Evolutionary conservation across 163 green algal species (phyloP).

Genomic region (Chlamydomonas reinhardtii): DNA sequence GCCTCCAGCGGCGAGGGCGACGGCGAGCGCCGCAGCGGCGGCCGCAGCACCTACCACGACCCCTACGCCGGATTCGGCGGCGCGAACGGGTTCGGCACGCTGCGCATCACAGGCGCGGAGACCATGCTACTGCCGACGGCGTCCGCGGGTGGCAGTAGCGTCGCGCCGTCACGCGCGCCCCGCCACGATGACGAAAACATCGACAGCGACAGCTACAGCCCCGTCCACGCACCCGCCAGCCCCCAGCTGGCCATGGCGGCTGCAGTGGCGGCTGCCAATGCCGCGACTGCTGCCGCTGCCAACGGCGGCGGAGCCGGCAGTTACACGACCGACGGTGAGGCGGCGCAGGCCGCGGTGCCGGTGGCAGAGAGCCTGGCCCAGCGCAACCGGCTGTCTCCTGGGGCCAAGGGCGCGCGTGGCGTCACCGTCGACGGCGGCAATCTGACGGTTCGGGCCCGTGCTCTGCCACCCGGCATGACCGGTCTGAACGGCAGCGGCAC

Average conservation of each 20-base stretch:
- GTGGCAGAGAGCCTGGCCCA: neutral
- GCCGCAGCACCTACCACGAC: too few relatives aligned
- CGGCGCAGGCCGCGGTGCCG: too few relatives aligned
- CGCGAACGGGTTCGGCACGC: neutral
- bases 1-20: too few relatives aligned
- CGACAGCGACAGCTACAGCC: conserved; percentile 39
- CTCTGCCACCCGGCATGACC: neutral
- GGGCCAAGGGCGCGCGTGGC: neutral
- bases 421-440: neutral
- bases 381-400: too few relatives aligned
- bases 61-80: too few relatives aligned
- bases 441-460: neutral
- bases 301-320: neutral
- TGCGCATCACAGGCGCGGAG: neutral
- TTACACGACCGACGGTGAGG: neutral
- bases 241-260: neutral
- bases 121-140: neutral
- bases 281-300: too few relatives aligned
- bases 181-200: neutral
- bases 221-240: neutral
- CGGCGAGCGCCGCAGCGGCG: too few relatives aligned
- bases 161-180: neutral
- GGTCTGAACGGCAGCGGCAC: neutral
- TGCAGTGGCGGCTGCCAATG: neutral
- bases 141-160: neutral